phyloP scores from a whole-genome alignment of 2,329 filamentous ascomycete genomes.

The Colletotrichum tabaci region DNA sequence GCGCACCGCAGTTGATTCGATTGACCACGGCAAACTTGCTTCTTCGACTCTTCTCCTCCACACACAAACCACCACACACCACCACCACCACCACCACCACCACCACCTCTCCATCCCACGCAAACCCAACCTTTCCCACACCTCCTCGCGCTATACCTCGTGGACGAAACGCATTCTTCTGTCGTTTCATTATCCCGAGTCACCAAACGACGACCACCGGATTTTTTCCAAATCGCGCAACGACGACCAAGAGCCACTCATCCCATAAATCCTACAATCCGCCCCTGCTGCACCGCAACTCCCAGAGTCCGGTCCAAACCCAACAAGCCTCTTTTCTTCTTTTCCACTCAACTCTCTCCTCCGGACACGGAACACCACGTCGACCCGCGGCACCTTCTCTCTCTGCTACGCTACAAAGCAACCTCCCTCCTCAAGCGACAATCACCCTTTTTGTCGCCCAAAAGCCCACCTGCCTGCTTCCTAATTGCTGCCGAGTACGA shows the following conservation, averaged over 20 bases:
- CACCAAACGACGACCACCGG: slow-evolving; percentile 24
- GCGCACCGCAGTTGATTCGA: slow-evolving; percentile 32
- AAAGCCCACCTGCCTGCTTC: not conserved
- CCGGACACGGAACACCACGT: slow-evolving; percentile 26
- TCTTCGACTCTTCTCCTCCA: slow-evolving; percentile 29
- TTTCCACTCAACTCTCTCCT: not conserved
- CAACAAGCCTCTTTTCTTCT: not conserved
- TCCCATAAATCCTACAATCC: not conserved
- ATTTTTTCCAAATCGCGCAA: slow-evolving; percentile 30
- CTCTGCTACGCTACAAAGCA: not conserved
- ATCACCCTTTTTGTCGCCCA: slow-evolving; percentile 18
- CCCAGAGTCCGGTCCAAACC: slow-evolving; percentile 27
- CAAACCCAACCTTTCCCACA: slow-evolving; percentile 25
- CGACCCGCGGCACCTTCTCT: slow-evolving; percentile 24
- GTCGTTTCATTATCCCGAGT: slow-evolving; percentile 40
- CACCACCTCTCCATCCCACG: slow-evolving; percentile 6
- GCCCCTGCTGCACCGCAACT: slow-evolving; percentile 18
- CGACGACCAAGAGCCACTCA: not conserved
- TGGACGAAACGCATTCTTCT: slow-evolving; percentile 40
- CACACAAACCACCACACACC: slow-evolving; percentile 24
- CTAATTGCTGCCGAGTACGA: slow-evolving; percentile 28
- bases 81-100: slow-evolving; percentile 18
- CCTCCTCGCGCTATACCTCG: slow-evolving; percentile 36
- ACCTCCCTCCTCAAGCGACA: slow-evolving; percentile 9
- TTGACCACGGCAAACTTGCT: slow-evolving; percentile 41